Percentiles rank a stretch among this genome's conserved stretches.
These are phyloP conservation scores for Pezicula radicicola DNA, from an alignment of 2,329 filamentous ascomycete genomes.

Conservation along the genomic window DNA sequence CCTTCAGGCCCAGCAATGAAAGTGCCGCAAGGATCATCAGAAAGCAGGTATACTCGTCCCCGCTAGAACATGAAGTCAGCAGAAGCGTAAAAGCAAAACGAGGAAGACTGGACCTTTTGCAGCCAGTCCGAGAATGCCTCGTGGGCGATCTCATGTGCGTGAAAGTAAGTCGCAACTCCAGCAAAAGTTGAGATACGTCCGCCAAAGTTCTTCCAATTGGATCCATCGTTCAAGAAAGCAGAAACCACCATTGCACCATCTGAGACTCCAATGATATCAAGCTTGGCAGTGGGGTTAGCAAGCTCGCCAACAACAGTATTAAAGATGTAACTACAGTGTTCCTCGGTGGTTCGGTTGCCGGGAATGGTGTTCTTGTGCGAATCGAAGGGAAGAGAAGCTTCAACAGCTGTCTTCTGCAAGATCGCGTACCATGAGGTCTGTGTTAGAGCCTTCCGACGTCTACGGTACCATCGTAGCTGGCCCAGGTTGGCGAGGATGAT, in stretches of 20 bases:
- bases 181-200: slow-evolving; percentile 44
- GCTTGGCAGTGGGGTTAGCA: slow-evolving; percentile 43
- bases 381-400: slow-evolving; percentile 50
- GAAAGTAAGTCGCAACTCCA: slow-evolving; percentile 45
- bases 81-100: not conserved
- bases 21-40: slow-evolving; percentile 45
- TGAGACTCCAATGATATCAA: slow-evolving; percentile 72
- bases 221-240: slow-evolving; percentile 53
- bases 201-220: slow-evolving; percentile 46
- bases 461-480: slow-evolving; percentile 73
- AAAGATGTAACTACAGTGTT: slow-evolving; percentile 69
- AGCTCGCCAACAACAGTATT: slow-evolving; percentile 54
- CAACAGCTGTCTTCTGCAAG: slow-evolving; percentile 61
- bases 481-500: slow-evolving; percentile 77
- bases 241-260: slow-evolving; percentile 59
- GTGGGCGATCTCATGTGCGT: slow-evolving; percentile 37
- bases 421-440: slow-evolving; percentile 52
- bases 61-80: slow-evolving; percentile 37
- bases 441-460: slow-evolving; percentile 57
- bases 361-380: slow-evolving; percentile 57
- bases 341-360: slow-evolving; percentile 50
- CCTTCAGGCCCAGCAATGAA: slow-evolving; percentile 51
- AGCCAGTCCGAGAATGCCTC: slow-evolving; percentile 47
- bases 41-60: slow-evolving; percentile 59
- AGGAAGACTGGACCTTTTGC: slow-evolving; percentile 39